Base-by-base conservation (phyloP, 2,329 filamentous ascomycete species). In the Podosphaera xanthii region DNA sequence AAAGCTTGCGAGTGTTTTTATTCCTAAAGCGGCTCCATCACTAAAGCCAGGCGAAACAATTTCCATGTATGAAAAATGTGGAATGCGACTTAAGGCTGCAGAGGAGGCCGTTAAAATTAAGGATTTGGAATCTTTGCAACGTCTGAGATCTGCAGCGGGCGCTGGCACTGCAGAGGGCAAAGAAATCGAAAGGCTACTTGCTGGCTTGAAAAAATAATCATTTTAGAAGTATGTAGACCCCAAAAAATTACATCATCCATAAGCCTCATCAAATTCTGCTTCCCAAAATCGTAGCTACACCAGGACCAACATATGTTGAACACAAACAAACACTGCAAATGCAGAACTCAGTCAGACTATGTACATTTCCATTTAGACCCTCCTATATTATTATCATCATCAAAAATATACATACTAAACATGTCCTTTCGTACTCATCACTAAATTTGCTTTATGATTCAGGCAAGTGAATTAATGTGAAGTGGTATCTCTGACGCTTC, bases 1-100 rank as follows among this genome's bases (percentile, higher is more conserved):
- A 4, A 85, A 90, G 62, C 76, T 95, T 14, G 92, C 92, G 1
- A 80, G 84, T 0, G 70, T 81, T 4, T 97, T 96, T 71, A 82
- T 97, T 58, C 82, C 87, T 2, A 97, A 97, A 71, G 90, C 73
- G 84, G 83, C 14, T 76, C 76, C 59, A 4, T 59, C 58, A 33
- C 70, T 94, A 54, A 77, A 82, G 52, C 75, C 79, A 0, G 77
- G 80, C 2, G 85, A 89, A 65, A 76, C 83, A 2, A 83, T 95
- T 59, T 80, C 84, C 64, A 96, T 98, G 91, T 98, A 90, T 78
- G 83, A 94, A 66, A 95, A 95, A 72, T 97, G 92, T 70, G 91
- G 91, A 22, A 80, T 95, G 82, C 76, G 88, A 52, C 79, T 85
- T 35, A 89, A 87, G 72, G 92, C 92, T 2, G 92, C 86, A 3